These are phyloP conservation scores for Alternaria ventricosa DNA, from an alignment of 2,329 filamentous ascomycete genomes.

Conservation along the genomic window DNA sequence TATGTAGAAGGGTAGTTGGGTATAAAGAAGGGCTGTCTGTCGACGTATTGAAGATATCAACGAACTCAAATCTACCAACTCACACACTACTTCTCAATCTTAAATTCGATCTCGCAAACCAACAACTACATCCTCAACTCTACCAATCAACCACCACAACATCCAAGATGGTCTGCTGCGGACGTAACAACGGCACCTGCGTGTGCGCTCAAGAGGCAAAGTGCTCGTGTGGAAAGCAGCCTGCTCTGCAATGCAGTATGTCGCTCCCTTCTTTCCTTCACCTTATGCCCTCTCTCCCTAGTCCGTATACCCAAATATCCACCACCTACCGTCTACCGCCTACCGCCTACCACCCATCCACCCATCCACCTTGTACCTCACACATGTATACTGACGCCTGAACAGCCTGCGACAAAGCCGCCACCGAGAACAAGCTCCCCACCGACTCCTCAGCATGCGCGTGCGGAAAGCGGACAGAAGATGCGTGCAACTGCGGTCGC, in stretches of 20 bases:
- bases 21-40: slow-evolving; percentile 29
- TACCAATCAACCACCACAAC: slow-evolving; percentile 15
- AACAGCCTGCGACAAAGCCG: slow-evolving; percentile 73
- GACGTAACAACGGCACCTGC: slow-evolving; percentile 62
- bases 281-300: slow-evolving; percentile 3
- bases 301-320: not conserved
- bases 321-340: not conserved
- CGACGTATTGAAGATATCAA: not conserved
- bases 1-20: slow-evolving; percentile 11
- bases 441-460: slow-evolving; percentile 68
- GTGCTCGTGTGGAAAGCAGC: slow-evolving; percentile 90
- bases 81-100: not conserved
- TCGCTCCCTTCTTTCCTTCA: slow-evolving; percentile 15
- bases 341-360: no score
- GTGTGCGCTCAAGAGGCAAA: slow-evolving; percentile 65
- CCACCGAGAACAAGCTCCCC: slow-evolving; percentile 73
- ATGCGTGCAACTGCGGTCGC: slow-evolving; percentile 81
- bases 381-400: slow-evolving; percentile 9
- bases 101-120: not conserved
- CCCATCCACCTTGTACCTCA: not conserved
- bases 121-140: not conserved
- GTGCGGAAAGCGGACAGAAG: slow-evolving; percentile 75
- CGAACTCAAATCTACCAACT: not conserved
- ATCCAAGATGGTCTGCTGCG: slow-evolving; percentile 62
- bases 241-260: slow-evolving; percentile 78